These are phyloP conservation scores for Flammula alnicola DNA, from an alignment of 1,284 basidiomycete species.

Conservation along the genomic window DNA sequence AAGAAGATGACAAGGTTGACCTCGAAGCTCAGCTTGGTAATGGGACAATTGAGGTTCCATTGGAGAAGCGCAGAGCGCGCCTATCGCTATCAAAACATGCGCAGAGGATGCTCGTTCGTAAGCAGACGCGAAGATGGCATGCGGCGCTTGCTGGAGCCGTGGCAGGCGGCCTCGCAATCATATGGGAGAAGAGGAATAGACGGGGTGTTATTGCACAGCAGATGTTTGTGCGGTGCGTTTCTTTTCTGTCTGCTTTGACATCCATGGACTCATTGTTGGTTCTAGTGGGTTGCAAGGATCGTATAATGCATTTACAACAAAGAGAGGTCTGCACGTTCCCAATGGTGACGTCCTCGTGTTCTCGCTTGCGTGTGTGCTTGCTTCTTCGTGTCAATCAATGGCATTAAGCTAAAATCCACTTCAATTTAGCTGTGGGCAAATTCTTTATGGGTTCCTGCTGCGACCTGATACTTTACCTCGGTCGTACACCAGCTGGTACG, in stretches of 20 bases:
- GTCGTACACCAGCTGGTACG: constrained; percentile 79
- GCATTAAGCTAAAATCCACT: too few species aligned
- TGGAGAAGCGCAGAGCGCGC: constrained; percentile 46
- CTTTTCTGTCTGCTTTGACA: neutral
- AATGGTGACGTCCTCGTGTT: constrained; percentile 88
- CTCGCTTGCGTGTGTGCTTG: too few species aligned
- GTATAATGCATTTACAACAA: constrained; percentile 74
- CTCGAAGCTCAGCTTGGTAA: constrained; percentile 30
- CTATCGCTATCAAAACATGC: constrained; percentile 66
- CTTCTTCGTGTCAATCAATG: too few species aligned
- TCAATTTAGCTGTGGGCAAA: constrained; percentile 90
- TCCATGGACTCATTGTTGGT: constrained; percentile 5
- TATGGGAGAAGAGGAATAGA: constrained; percentile 79
- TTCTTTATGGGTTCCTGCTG: constrained; percentile 84
- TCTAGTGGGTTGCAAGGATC: constrained; percentile 82
- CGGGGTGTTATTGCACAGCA: constrained; percentile 87
- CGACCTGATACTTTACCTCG: constrained; percentile 83
- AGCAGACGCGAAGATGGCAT: constrained; percentile 83
- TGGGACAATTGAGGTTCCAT: constrained; percentile 29
- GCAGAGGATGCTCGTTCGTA: constrained; percentile 64
- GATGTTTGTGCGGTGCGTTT: constrained; percentile 79
- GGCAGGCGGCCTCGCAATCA: constrained; percentile 80
- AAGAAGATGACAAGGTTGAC: constrained; percentile 36
- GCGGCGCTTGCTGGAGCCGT: constrained; percentile 86
- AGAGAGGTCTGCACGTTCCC: constrained; percentile 75